Percentiles rank a stretch among this genome's conserved stretches.
phyloP scores from a whole-genome alignment of 805 yeast genomes.

The Candida ponderosae region DNA sequence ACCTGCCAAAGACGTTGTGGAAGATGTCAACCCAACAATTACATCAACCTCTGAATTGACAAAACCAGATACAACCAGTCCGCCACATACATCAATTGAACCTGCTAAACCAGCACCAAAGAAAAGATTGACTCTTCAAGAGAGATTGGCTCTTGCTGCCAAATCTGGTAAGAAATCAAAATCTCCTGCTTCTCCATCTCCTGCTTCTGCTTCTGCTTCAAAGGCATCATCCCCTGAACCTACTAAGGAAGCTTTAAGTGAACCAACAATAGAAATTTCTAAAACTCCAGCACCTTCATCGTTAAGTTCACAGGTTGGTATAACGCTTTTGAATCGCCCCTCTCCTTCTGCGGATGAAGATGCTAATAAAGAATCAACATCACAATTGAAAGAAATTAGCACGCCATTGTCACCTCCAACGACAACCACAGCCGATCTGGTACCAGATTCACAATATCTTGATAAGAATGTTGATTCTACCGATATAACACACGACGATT shows the following conservation, averaged over 20 bases:
- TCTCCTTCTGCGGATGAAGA: too few relatives aligned
- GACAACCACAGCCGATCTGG: too few relatives aligned
- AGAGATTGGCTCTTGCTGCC: constrained; percentile 79
- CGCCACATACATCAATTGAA: neutral
- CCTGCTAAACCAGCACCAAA: constrained; percentile 18
- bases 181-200: constrained; percentile 18
- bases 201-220: constrained; percentile 16
- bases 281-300: neutral
- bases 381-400: too few relatives aligned
- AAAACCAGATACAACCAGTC: neutral
- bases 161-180: constrained; percentile 27
- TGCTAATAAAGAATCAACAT: too few relatives aligned
- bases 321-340: too few relatives aligned
- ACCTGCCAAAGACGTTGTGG: neutral
- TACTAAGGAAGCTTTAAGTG: too few relatives aligned
- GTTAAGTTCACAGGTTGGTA: constrained; percentile 3
- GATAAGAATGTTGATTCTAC: neutral
- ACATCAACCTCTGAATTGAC: neutral
- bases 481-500: constrained; percentile 7
- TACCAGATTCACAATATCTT: too few relatives aligned
- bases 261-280: neutral
- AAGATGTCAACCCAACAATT: neutral
- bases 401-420: too few relatives aligned
- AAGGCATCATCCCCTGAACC: too few relatives aligned
- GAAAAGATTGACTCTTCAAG: constrained; percentile 73